Percentiles rank a stretch among this genome's conserved stretches.
phyloP scores from a whole-genome alignment of 1,284 basidiomycete species.

The Phellinidium pouzarii region DNA sequence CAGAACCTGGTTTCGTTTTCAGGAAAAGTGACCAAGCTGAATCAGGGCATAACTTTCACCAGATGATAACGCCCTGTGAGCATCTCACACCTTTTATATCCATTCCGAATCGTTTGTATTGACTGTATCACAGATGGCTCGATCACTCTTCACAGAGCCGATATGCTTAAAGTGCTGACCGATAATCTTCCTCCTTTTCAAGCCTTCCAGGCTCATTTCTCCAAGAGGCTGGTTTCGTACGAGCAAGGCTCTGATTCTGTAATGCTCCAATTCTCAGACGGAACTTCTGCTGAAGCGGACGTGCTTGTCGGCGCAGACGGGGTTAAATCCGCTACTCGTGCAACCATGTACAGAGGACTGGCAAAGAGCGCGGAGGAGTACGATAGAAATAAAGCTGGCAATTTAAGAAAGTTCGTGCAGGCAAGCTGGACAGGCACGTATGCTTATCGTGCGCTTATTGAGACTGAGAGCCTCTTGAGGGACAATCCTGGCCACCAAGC shows the following conservation, averaged over 20 bases:
- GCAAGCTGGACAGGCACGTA: slow-evolving; percentile 38
- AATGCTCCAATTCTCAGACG: slow-evolving; percentile 31
- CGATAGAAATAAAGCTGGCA: not conserved
- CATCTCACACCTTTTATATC: not conserved
- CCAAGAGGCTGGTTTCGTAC: slow-evolving; percentile 28
- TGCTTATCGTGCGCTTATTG: slow-evolving; percentile 35
- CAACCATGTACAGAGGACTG: slow-evolving; percentile 29
- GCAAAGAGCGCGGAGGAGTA: slow-evolving; percentile 19
- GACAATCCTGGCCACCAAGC: slow-evolving; percentile 32
- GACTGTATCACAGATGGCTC: slow-evolving; percentile 25
- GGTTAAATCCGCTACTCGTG: slow-evolving; percentile 34
- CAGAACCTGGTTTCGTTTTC: slow-evolving; percentile 19
- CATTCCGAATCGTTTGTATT: not conserved
- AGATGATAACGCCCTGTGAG: slow-evolving; percentile 27
- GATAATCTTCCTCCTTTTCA: slow-evolving; percentile 23
- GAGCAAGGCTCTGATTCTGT: slow-evolving; percentile 19
- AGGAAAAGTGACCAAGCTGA: slow-evolving; percentile 26
- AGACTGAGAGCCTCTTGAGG: slow-evolving; percentile 28
- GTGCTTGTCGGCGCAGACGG: slow-evolving; percentile 40
- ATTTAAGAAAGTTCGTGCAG: slow-evolving; percentile 23
- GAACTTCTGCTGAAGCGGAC: slow-evolving; percentile 32
- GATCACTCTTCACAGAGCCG: slow-evolving; percentile 29
- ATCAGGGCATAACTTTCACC: slow-evolving; percentile 26
- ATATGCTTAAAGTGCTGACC: slow-evolving; percentile 29
- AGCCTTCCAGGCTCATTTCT: slow-evolving; percentile 29